Conservation (phyloP, 192 early-diverging fungal species). For the Umbelopsis vinacea region DNA sequence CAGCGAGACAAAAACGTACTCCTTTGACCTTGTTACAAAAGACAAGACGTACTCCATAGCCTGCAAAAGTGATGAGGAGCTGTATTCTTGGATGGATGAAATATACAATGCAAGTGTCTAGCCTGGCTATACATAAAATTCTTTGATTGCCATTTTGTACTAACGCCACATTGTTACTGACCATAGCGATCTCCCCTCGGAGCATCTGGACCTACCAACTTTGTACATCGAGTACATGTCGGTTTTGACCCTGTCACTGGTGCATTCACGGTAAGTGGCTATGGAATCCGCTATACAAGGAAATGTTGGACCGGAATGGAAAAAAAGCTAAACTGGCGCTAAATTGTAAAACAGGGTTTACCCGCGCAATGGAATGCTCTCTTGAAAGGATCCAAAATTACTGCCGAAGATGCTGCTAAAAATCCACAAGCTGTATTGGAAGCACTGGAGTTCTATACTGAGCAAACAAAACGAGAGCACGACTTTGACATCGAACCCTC, state of each 20-base stretch:
- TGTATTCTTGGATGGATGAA: constrained; percentile 99
- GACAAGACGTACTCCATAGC: constrained; percentile 93
- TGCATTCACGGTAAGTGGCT: constrained; percentile 56
- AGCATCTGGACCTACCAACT: constrained; percentile 84
- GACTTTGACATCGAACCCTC: constrained; percentile 19
- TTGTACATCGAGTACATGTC: constrained; percentile 85
- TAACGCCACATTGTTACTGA: neutral
- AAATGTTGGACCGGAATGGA: neutral
- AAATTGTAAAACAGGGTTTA: constrained; percentile 66
- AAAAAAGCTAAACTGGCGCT: neutral
- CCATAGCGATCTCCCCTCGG: constrained; percentile 75
- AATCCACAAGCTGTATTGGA: constrained; percentile 98
- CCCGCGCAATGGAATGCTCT: constrained; percentile 96
- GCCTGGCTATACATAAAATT: neutral
- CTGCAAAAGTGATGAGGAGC: constrained; percentile 93
- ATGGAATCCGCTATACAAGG: neutral
- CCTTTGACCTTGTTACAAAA: constrained; percentile 92
- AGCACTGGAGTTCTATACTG: constrained; percentile 98
- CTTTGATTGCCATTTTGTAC: neutral
- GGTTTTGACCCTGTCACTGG: constrained; percentile 69
- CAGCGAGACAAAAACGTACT: constrained; percentile 89
- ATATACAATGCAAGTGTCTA: constrained; percentile 79
- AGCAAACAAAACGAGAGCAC: constrained; percentile 65
- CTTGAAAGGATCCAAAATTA: constrained; percentile 91
- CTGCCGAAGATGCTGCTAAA: constrained; percentile 96